A percentile compares a stretch with the other conserved stretches of the same genome.
Conservation (phyloP, 2,329 filamentous ascomycete genomes). For the Paracorniculantispora psalliotae region DNA sequence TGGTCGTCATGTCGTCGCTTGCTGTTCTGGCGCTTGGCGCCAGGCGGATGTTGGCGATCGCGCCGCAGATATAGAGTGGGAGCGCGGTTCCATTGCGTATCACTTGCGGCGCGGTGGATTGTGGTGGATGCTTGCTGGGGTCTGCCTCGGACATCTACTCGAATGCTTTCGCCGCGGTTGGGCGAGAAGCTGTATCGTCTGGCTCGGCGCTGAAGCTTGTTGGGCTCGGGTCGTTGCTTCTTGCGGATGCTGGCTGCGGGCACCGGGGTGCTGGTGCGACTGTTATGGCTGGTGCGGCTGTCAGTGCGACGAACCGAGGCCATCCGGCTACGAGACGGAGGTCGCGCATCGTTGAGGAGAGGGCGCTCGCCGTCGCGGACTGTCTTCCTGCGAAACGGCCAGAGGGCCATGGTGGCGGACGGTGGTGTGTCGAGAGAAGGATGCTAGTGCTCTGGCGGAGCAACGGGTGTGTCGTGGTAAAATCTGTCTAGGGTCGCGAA, state of each 20-base stretch:
- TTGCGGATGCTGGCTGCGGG: conserved; percentile 28
- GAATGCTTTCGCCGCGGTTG: conserved; percentile 51
- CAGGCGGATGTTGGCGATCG: conserved; percentile 43
- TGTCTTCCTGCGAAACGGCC: conserved; percentile 48
- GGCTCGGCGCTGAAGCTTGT: conserved; percentile 42
- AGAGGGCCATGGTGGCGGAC: conserved; percentile 16
- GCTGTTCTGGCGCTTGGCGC: conserved; percentile 66
- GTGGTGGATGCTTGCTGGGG: conserved; percentile 3
- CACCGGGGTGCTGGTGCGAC: conserved; percentile 28
- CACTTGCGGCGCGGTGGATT: conserved; percentile 14
- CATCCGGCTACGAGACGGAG: conserved; percentile 13
- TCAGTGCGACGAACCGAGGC: neutral
- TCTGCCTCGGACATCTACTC: conserved; percentile 29
- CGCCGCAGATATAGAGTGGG: conserved; percentile 58
- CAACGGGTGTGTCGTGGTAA: conserved; percentile 1
- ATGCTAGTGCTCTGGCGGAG: neutral
- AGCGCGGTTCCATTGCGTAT: conserved; percentile 27
- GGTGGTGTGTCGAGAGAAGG: neutral
- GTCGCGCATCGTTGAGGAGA: conserved; percentile 46
- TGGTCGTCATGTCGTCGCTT: conserved; percentile 72
- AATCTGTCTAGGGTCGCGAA: neutral
- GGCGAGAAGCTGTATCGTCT: conserved; percentile 60
- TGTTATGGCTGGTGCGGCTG: conserved; percentile 20
- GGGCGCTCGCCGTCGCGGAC: conserved; percentile 56
- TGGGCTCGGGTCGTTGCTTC: conserved; percentile 41